Percentiles rank a stretch among this genome's conserved stretches.
Conservation (phyloP, 148 eudicot genomes). For the Camellia lanceoleosa region DNA sequence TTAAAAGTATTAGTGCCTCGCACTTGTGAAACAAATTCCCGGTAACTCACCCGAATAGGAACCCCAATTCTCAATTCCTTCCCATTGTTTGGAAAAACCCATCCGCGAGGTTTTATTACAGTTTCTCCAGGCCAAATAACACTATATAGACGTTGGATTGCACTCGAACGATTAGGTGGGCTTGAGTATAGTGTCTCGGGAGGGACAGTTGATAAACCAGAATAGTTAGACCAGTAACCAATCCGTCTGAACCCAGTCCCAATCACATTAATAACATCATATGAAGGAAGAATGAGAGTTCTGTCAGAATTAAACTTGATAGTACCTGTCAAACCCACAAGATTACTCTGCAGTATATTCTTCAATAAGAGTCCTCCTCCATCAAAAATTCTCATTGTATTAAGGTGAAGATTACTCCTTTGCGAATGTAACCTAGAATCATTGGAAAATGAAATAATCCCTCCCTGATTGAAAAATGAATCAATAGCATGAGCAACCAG, state of each 20-base stretch:
- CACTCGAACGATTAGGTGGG: constrained; percentile 60
- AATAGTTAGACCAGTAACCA: constrained; percentile 89
- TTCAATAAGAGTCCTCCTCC: constrained; percentile 64
- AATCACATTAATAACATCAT: constrained; percentile 77
- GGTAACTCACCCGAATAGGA: constrained; percentile 66
- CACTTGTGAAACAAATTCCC: constrained; percentile 73
- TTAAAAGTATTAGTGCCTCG: constrained; percentile 48
- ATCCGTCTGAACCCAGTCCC: constrained; percentile 72
- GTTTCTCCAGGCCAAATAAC: constrained; percentile 90
- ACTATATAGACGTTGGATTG: constrained; percentile 48
- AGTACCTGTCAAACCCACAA: constrained; percentile 72
- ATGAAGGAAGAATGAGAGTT: constrained; percentile 61
- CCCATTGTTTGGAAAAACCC: constrained; percentile 93
- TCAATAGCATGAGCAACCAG: constrained; percentile 84
- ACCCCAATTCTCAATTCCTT: constrained; percentile 68
- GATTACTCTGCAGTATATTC: constrained; percentile 55
- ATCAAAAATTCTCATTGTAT: constrained; percentile 62
- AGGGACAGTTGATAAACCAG: constrained; percentile 63
- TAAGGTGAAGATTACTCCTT: constrained; percentile 49
- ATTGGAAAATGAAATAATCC: constrained; percentile 65
- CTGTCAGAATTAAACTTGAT: constrained; percentile 60
- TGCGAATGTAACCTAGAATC: constrained; percentile 36
- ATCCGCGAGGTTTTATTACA: constrained; percentile 73
- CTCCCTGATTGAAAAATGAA: constrained; percentile 69
- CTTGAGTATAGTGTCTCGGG: constrained; percentile 66